A percentile compares a stretch with the other conserved stretches of the same genome.
phyloP scores from a whole-genome alignment of 2,329 filamentous ascomycete genomes.

The Nigrograna mackinnonii region DNA sequence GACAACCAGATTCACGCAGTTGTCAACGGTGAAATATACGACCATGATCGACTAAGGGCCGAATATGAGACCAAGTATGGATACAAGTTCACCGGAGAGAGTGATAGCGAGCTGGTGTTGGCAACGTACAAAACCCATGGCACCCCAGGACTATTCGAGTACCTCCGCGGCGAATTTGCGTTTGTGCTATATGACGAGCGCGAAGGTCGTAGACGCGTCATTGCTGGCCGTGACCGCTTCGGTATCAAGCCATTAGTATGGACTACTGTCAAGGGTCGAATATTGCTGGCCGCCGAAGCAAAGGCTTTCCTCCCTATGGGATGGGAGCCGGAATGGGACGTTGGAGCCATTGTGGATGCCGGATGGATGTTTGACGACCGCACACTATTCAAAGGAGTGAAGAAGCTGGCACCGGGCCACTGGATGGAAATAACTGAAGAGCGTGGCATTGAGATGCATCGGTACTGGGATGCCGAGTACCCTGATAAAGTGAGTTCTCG shows the following conservation, averaged over 20 bases:
- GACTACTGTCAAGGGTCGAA: conserved; percentile 43
- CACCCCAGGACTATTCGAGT: conserved; percentile 43
- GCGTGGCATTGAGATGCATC: conserved; percentile 38
- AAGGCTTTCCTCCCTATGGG: conserved; percentile 58
- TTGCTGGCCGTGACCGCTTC: conserved; percentile 58
- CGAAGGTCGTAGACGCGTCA: conserved; percentile 33
- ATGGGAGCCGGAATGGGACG: conserved; percentile 59
- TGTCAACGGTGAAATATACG: conserved; percentile 66
- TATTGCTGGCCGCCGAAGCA: conserved; percentile 51
- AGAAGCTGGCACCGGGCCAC: conserved; percentile 16
- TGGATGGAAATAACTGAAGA: background rate
- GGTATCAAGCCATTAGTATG: conserved; percentile 63
- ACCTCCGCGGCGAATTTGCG: conserved; percentile 60
- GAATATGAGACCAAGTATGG: conserved; percentile 31
- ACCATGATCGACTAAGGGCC: conserved; percentile 50
- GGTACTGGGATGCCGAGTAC: conserved; percentile 60
- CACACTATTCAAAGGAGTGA: conserved; percentile 57
- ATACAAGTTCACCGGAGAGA: conserved; percentile 51
- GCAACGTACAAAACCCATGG: conserved; percentile 56
- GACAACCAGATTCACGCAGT: conserved; percentile 52
- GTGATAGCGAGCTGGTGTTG: conserved; percentile 58
- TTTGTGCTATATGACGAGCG: conserved; percentile 55
- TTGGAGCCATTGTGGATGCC: conserved; percentile 48
- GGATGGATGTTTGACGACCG: conserved; percentile 50
- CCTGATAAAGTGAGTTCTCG: conserved; percentile 54